These are phyloP conservation scores for Guyanaporus albipodus DNA, from an alignment of 768 basidiomycete species.

Conservation along the genomic window DNA sequence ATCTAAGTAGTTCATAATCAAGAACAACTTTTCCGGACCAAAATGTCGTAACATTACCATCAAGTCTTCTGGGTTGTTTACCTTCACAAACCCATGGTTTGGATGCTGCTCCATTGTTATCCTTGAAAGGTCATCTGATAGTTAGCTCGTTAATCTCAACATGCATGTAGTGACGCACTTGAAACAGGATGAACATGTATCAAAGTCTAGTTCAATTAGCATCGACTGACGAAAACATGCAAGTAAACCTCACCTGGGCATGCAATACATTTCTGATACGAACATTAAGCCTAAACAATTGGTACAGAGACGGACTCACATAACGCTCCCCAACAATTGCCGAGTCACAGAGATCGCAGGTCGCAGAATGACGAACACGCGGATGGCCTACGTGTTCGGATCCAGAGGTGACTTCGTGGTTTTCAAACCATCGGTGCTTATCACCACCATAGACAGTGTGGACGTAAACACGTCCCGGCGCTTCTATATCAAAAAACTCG, in stretches of 20 bases:
- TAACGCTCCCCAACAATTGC: conserved; percentile 67
- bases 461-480: conserved; percentile 61
- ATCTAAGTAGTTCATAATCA: conserved; percentile 21
- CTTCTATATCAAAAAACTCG: conserved; percentile 65
- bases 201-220: conserved; percentile 51
- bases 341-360: conserved; percentile 76
- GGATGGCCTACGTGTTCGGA: neutral
- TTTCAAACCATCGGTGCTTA: conserved; percentile 31
- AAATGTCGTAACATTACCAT: conserved; percentile 42
- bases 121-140: conserved; percentile 32
- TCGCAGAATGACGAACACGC: conserved; percentile 53
- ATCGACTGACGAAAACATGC: neutral
- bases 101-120: conserved; percentile 77
- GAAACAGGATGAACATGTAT: conserved; percentile 71
- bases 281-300: conserved; percentile 1
- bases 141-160: neutral
- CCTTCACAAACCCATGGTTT: conserved; percentile 64
- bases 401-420: conserved; percentile 1
- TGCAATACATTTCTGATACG: conserved; percentile 63
- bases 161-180: conserved; percentile 34
- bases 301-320: conserved; percentile 40
- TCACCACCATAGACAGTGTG: conserved; percentile 46
- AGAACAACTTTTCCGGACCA: neutral
- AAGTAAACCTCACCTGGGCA: conserved; percentile 48
- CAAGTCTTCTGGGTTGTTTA: conserved; percentile 50